Base-by-base conservation (phyloP, 257 asterid species). In the Fraxinus americana region DNA sequence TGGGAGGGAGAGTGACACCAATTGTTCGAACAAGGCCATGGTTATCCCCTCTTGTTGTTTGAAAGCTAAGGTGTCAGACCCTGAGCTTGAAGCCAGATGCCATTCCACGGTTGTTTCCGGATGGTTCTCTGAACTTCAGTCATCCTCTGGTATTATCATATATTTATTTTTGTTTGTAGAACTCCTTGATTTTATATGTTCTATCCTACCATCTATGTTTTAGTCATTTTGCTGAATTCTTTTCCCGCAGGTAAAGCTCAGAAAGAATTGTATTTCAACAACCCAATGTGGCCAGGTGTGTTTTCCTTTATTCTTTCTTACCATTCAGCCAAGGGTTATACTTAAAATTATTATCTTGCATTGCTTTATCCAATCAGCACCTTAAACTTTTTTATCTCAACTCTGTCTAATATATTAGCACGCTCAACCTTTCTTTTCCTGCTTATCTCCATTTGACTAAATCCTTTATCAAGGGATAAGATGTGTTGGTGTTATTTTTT, bases 241-340 rank as follows among this genome's bases (percentile, higher is more conserved):
- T 82, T 48, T 36, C 66, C 29, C 77, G 29, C 91, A 96, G 99
- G 82, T 68, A 80, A 83, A 79, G 75, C 87, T 67, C 83, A 71
- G 78, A 87, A 81, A 68, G 84, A 75, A 34, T 77, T 90, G 75
- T 92, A 87, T 76, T 96, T 89, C 81, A 92, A 96, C 90, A 96
- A 96, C 80, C 98, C 99, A 72, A 96, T 96, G 99, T 96, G 99
- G 99, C 99, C 98, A 87, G 99, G 99, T 93, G 78, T 54, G 8
- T 35, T 67, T 81, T 67, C 43, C 30, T 65, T 57, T 21, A 27
- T 13, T 75, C 32, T n/a, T 38, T 5, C 72, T 38, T 35, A 0
- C 14, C 65, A 9, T 77, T 9, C 27, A 21, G 25, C 38, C 59
- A 4, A 25, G 13, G 63, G 65, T 41, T 43, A 59, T 16, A 71